Evolutionary conservation across 1,139 yeast species (phyloP), one percentile per base, ranked within the genome.

Genomic region (Saccharomyces hybrid): DNA sequence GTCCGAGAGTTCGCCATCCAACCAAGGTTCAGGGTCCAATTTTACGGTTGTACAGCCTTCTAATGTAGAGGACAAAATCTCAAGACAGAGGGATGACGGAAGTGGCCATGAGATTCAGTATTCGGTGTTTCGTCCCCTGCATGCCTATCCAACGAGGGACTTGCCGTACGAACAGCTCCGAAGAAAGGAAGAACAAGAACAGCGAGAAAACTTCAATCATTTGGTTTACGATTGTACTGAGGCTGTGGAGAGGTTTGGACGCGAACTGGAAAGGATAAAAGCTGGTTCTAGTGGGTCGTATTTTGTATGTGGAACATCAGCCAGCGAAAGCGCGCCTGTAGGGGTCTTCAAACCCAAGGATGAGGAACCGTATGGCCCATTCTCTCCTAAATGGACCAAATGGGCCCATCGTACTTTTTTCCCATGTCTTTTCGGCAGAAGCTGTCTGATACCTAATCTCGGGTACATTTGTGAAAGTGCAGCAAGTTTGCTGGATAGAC

Each of bases 271-370:
- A 51, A 70, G 87, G 55, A 84, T 84, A 5, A 66, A 82, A 8
- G 78, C 81, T 25, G 93, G 93, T 0, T 82, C 88, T 3, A 82
- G 88, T 0, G 91, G 93, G 1, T 81, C 87, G 55, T 86, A 86
- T 63, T 86, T 85, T 65, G 73, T 84, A 2, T 75, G 73, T 54
- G 73, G 75, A 52, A 58, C 71, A 19, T 14, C 42, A 6, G 51
- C 48, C 14, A 47, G 50, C 14, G 54, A 26, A n/a, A 41, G 46
- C 9, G 29, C 46, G 5, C 62, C 62, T 1, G 78, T 77, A 5
- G 91, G 85, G 0, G 83, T 86, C 2, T 86, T 86, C 73, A 86
- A 86, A 65, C 93, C 93, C 6, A 84, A 84, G 64, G 89, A 85
- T 68, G 93, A 86, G 68, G 91, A 86, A 61, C 93, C 91, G 0